Evolutionary conservation across 169 alveolate genomes (phyloP), one percentile per base, ranked within the genome.

Genomic region (Eimeria acervulina): DNA sequence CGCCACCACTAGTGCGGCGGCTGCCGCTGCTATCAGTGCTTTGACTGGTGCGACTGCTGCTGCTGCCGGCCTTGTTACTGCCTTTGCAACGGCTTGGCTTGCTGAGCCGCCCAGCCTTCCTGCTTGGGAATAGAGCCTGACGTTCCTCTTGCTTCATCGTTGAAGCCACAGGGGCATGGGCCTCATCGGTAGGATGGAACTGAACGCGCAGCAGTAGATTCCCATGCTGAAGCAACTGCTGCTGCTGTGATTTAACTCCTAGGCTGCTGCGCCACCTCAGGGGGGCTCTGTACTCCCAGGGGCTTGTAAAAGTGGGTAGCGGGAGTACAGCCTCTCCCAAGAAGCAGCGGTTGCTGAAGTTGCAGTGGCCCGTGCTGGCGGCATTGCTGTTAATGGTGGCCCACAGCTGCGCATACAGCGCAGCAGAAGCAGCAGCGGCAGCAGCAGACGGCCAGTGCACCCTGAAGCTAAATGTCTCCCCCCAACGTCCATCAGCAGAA

Each of bases 371-470:
- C 23, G 38, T 76, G 52, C 13, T 51, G 47, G 72, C 70, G 36
- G 21, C 59, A 68, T 26, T 85, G 55, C 80, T 33, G 93, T 21
- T 85, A 6, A 19, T 59, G 33, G 80, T 55, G 61, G 93, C 93
- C 93, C 93, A 85, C n/a, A 85, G 80, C 78, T 85, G 93, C 33
- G 93, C 93, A 61, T 36, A 36, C 61, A 85, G 80, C 31, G 61
- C 55, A 52, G 93, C 93, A 85, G 80, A 36, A 33, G 93, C 93
- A 85, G 78, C 78, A 55, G 93, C 93, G 59, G 61, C 78, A 19
- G 81, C 93, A 21, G 93, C 93, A 42, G 93, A 85, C n/a, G 93
- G 93, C 93, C 93, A 85, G 78, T 85, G 93, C 31, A 85, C 55
- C 17, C 63, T 13, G 78, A 85, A 85, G 55, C 51, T 59, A 59